Base-by-base conservation (phyloP, 1,284 basidiomycete species). In the Leccinum subatratum region DNA sequence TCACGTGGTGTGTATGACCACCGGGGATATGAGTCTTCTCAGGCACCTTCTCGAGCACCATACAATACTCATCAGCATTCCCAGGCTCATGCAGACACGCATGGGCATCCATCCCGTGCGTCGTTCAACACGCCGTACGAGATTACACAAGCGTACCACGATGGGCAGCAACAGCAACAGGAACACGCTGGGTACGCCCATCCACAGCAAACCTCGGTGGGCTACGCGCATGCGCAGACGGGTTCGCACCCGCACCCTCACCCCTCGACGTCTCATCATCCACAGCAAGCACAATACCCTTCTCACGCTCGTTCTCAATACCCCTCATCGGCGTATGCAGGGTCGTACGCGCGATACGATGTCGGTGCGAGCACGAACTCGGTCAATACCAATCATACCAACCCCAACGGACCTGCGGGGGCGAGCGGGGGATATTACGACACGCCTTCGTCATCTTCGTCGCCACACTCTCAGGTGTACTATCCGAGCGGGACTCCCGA, bases 251-350 rank as follows among this genome's bases (percentile, higher is more conserved):
- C 74, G n/a, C 75, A 74, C 30, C 68, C 74, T 39, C 75, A 74
- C 25, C 67, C 72, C 22, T 60, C 75, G 28, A 66, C 74, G 11
- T 66, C 77, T 4, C 72, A 72, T 28, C 74, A 77, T 20, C 16
- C 77, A 70, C 78, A 76, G 18, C 80, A 75, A 54, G 73, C 67
- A 22, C 75, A 74, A 39, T 75, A 72, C 34, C 66, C 71, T 3
- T 69, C 74, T 66, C 65, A 77, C 30, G 63, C 74, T 11, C 72
- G 70, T 25, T 68, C 76, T 57, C 76, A 78, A 54, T 75, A 70
- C 56, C 64, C 72, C 39, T 62, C 65, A 39, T 67, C 75, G 18
- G 61, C 69, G 1, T 78, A 73, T 58, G 62, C 70, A 1, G 66
- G 72, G 39, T 68, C 73, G 4, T 77, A 78, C 25, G 54, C 69